These are phyloP conservation scores for Rhodotorula mucilaginosa DNA, from an alignment of 1,284 basidiomycete genomes.

Conservation along the genomic window DNA sequence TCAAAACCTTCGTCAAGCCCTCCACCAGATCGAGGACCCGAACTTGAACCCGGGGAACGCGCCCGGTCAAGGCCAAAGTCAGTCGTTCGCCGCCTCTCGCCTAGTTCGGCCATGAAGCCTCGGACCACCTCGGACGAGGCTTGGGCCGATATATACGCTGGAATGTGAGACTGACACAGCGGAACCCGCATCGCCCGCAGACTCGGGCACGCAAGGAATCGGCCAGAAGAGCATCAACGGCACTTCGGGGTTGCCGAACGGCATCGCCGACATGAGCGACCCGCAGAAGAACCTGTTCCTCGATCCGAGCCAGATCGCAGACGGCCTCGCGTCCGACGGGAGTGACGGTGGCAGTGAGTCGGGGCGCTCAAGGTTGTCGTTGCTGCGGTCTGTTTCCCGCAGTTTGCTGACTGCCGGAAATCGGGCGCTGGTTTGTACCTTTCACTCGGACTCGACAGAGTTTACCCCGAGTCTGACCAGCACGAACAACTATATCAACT, in stretches of 20 bases:
- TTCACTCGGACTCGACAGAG: constrained; percentile 31
- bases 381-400: neutral
- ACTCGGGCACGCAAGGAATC: neutral
- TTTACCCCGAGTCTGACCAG: constrained; percentile 63
- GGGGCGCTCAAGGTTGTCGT: neutral
- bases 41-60: constrained; percentile 15
- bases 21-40: constrained; percentile 3
- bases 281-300: constrained; percentile 37
- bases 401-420: neutral
- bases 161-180: neutral
- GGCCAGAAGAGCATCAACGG: neutral
- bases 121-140: neutral
- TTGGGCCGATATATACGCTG: too few relatives aligned
- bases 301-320: constrained; percentile 32
- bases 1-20: too few relatives aligned
- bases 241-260: constrained; percentile 8
- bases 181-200: neutral
- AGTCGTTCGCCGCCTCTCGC: neutral
- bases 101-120: neutral
- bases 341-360: constrained; percentile 3
- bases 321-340: constrained; percentile 23
- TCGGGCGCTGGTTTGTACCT: neutral
- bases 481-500: constrained; percentile 69
- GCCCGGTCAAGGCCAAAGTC: constrained; percentile 5
- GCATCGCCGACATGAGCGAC: constrained; percentile 19